These are phyloP conservation scores for Isabelozyma gotoi DNA, from an alignment of 805 yeast species.

Conservation along the genomic window DNA sequence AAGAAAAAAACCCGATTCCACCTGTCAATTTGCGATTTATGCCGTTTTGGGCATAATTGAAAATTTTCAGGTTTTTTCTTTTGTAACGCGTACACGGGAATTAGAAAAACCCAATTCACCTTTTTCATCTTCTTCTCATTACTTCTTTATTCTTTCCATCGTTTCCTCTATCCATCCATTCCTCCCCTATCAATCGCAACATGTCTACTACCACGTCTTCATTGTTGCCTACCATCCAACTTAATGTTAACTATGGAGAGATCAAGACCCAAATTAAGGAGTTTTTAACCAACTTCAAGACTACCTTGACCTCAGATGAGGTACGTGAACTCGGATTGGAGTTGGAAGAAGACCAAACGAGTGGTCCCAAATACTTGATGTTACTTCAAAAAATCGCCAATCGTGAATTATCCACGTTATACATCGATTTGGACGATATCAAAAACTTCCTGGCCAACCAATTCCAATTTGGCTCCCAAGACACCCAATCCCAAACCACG, in stretches of 20 bases:
- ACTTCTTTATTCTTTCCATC: neutral
- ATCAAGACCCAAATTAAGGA: slow-evolving; percentile 58
- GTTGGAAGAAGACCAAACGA: slow-evolving; percentile 17
- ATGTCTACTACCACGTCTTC: slow-evolving; percentile 21
- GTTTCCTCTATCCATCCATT: neutral
- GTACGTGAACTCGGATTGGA: slow-evolving; percentile 13
- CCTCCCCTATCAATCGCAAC: neutral
- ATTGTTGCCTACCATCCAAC: slow-evolving; percentile 62
- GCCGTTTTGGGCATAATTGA: slow-evolving; percentile 2
- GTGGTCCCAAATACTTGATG: slow-evolving; percentile 72
- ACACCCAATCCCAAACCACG: slow-evolving; percentile 10
- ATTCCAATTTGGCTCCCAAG: slow-evolving; percentile 8
- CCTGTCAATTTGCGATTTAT: neutral
- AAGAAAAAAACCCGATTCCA: neutral
- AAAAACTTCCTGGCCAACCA: slow-evolving; percentile 60
- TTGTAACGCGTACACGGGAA: neutral
- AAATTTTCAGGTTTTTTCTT: neutral
- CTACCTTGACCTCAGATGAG: slow-evolving; percentile 28
- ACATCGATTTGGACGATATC: slow-evolving; percentile 83
- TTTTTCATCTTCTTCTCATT: neutral
- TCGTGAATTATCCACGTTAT: slow-evolving; percentile 67
- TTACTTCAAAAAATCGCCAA: slow-evolving; percentile 80
- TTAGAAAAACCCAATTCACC: too few relatives aligned
- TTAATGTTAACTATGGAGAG: slow-evolving; percentile 72
- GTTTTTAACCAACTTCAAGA: slow-evolving; percentile 67